phyloP scores from a whole-genome alignment of 2,329 filamentous ascomycete genomes.

The Alternaria triticimaculans region DNA sequence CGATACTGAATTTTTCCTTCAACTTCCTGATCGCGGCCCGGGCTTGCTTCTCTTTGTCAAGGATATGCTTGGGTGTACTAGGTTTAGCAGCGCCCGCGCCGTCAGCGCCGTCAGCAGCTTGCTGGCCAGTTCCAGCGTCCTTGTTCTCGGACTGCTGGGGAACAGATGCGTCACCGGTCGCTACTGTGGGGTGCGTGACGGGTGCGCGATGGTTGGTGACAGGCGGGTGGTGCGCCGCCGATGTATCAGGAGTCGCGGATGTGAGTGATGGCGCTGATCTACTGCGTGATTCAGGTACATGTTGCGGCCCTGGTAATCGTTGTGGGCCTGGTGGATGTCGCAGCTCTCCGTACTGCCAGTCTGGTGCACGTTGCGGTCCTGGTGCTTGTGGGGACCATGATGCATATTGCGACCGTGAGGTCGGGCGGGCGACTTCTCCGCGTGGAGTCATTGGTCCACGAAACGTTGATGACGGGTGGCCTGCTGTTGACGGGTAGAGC shows the following conservation, averaged over 20 bases:
- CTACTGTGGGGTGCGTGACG: not conserved
- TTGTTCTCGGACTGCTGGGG: not conserved
- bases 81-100: not conserved
- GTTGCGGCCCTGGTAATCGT: too few species aligned
- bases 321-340: not conserved
- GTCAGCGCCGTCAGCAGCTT: too few species aligned
- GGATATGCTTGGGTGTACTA: not conserved
- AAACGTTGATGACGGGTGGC: too few species aligned
- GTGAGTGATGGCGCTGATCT: not conserved
- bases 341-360: not conserved
- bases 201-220: not conserved
- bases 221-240: accelerated
- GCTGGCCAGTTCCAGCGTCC: not conserved
- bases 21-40: not conserved
- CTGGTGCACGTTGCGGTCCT: too few species aligned
- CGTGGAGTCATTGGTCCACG: too few species aligned
- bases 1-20: not conserved
- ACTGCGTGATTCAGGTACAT: accelerated
- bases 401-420: too few species aligned
- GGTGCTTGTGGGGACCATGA: too few species aligned
- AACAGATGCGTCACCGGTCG: not conserved
- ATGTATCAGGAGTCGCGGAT: not conserved
- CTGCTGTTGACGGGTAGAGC: too few species aligned
- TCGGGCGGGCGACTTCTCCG: too few species aligned
- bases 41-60: not conserved